phyloP scores from a whole-genome alignment of 75 land plant species.

The Pinus albicaulis region DNA sequence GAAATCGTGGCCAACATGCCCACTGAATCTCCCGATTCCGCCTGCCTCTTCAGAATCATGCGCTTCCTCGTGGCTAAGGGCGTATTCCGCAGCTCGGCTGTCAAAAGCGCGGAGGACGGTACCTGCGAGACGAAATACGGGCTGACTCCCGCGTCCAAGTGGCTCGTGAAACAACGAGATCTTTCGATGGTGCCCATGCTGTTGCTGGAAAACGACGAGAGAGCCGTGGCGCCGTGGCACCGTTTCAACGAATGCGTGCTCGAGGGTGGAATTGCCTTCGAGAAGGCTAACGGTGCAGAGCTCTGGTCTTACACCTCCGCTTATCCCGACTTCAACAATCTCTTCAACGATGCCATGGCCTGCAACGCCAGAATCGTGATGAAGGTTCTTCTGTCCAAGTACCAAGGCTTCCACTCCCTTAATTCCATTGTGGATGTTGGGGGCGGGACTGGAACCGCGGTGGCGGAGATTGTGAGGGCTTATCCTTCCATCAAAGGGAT shows the following conservation, averaged over 20 bases:
- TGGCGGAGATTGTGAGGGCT: constrained; percentile 18
- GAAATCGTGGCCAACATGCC: constrained; percentile 14
- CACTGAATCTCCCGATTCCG: constrained; percentile 13
- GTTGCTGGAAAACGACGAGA: constrained; percentile 13
- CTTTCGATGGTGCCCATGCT: constrained; percentile 19
- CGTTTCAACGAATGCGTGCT: constrained; percentile 18
- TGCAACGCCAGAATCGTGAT: constrained; percentile 16
- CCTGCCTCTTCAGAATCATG: constrained; percentile 45
- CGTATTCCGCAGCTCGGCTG: constrained; percentile 11
- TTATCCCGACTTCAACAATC: constrained; percentile 2
- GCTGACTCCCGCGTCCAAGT: constrained; percentile 31
- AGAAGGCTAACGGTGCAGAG: constrained; percentile 15
- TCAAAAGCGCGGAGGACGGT: neutral
- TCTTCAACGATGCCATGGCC: constrained; percentile 35
- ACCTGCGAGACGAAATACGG: constrained; percentile 15
- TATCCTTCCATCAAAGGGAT: constrained; percentile 31
- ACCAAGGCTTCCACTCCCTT: constrained; percentile 21
- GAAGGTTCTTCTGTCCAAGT: constrained; percentile 7
- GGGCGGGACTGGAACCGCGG: constrained; percentile 27
- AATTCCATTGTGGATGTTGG: constrained; percentile 42
- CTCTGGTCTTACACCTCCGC: neutral
- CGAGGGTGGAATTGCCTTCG: neutral
- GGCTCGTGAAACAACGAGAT: constrained; percentile 17
- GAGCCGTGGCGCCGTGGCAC: constrained; percentile 23
- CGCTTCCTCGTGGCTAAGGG: constrained; percentile 35